Conservation (phyloP, 2,329 filamentous ascomycete species). For the Phaeosphaeriaceae sp. region DNA sequence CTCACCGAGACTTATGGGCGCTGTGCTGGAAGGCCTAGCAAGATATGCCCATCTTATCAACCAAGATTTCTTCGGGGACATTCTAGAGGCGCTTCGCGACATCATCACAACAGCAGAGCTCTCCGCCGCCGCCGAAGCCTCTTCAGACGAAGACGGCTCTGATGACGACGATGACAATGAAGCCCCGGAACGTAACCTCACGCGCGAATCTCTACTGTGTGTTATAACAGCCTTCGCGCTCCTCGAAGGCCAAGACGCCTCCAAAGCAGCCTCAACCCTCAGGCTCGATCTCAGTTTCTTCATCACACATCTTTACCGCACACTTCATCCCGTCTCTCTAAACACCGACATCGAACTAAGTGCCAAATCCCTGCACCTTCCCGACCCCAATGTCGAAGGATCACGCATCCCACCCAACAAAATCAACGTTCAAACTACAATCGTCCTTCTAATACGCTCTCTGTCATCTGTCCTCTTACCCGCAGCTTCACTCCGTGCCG, state of each 20-base stretch:
- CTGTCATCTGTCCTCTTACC: constrained; percentile 83
- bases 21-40: constrained; percentile 90
- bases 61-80: constrained; percentile 96
- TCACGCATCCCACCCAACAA: constrained; percentile 64
- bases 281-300: constrained; percentile 95
- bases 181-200: constrained; percentile 67
- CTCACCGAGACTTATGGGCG: constrained; percentile 87
- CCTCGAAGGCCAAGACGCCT: constrained; percentile 89
- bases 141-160: constrained; percentile 54
- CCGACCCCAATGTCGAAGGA: constrained; percentile 64
- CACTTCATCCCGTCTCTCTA: constrained; percentile 77
- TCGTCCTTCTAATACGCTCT: constrained; percentile 87
- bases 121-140: constrained; percentile 54
- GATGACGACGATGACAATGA: constrained; percentile 59
- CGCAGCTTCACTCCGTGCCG: constrained; percentile 71
- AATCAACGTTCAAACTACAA: constrained; percentile 94
- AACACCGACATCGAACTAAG: constrained; percentile 85
- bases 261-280: constrained; percentile 79
- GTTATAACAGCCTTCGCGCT: constrained; percentile 97
- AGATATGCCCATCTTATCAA: constrained; percentile 97
- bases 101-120: constrained; percentile 75
- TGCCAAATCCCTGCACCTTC: constrained; percentile 74
- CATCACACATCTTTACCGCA: constrained; percentile 89
- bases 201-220: constrained; percentile 87
- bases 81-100: constrained; percentile 92